phyloP scores from a whole-genome alignment of 176 grass and related monocot species.

The Carex parvula region DNA sequence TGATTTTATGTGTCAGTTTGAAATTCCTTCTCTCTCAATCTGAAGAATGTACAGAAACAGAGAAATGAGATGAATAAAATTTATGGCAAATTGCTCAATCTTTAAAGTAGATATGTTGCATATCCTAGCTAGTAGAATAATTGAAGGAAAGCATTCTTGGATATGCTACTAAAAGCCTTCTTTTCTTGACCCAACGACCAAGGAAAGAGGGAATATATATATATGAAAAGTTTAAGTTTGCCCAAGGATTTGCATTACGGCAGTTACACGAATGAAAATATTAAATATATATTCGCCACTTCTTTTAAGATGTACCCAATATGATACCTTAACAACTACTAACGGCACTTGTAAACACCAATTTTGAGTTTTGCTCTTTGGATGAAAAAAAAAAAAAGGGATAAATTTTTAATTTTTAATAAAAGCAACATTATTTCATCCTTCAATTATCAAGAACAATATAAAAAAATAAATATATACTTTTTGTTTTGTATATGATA shows the following conservation, averaged over 20 bases:
- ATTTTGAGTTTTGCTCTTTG: background rate
- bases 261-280: background rate
- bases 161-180: conserved; percentile 50
- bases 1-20: conserved; percentile 19
- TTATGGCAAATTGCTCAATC: conserved; percentile 37
- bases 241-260: background rate
- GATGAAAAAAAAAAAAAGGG: background rate
- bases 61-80: conserved; percentile 15
- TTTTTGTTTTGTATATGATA: too few species aligned
- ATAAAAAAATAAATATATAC: too few species aligned
- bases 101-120: conserved; percentile 9
- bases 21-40: background rate
- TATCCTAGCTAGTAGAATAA: conserved; percentile 7
- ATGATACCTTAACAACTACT: too few species aligned
- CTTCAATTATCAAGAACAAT: too few species aligned
- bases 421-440: too few species aligned
- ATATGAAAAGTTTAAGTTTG: conserved; percentile 16
- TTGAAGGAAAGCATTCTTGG: conserved; percentile 65
- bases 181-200: conserved; percentile 68
- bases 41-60: conserved; percentile 11
- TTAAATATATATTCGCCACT: background rate
- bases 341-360: background rate
- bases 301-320: background rate
- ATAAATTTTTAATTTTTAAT: too few species aligned
- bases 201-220: conserved; percentile 82